Evolutionary conservation across 2,329 filamentous ascomycete genomes (phyloP).

Genomic region (Calonectria hawksworthii): DNA sequence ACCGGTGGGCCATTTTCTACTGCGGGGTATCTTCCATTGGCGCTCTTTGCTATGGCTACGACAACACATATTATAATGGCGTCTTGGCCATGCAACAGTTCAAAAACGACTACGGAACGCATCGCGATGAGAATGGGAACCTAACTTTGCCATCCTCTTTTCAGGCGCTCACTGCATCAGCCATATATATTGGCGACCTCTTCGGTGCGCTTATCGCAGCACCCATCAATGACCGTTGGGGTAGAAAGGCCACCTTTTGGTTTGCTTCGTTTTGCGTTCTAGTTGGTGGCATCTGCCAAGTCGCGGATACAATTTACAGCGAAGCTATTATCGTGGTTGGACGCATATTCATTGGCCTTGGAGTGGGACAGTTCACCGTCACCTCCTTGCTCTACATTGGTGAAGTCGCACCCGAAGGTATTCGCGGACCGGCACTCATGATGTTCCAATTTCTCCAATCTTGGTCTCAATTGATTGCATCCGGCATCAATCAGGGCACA

Average conservation of each 20-base stretch:
- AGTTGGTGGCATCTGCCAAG: constrained; percentile 32
- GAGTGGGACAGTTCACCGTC: constrained; percentile 42
- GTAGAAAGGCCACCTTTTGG: constrained; percentile 52
- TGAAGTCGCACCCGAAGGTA: constrained; percentile 44
- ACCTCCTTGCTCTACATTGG: constrained; percentile 43
- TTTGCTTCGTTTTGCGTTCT: constrained; percentile 50
- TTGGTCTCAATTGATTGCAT: constrained; percentile 47
- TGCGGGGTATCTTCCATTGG: constrained; percentile 1
- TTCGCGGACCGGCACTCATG: constrained; percentile 49
- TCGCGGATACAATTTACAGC: constrained; percentile 33
- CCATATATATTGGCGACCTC: constrained; percentile 57
- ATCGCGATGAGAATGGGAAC: constrained; percentile 34
- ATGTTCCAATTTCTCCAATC: constrained; percentile 52
- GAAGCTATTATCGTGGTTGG: constrained; percentile 38
- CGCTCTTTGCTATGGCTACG: constrained; percentile 22
- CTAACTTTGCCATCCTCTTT: constrained; percentile 43
- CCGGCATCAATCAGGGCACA: constrained; percentile 46
- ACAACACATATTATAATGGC: constrained; percentile 44
- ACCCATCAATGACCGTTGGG: constrained; percentile 53
- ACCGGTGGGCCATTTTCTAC: constrained; percentile 12
- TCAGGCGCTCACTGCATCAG: constrained; percentile 52
- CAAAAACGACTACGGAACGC: constrained; percentile 44
- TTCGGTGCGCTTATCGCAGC: constrained; percentile 51
- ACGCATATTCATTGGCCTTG: constrained; percentile 39
- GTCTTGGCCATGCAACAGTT: constrained; percentile 47